Conservation (phyloP, 2,329 filamentous ascomycete genomes). For the Pseudocercospora fijiensis region DNA sequence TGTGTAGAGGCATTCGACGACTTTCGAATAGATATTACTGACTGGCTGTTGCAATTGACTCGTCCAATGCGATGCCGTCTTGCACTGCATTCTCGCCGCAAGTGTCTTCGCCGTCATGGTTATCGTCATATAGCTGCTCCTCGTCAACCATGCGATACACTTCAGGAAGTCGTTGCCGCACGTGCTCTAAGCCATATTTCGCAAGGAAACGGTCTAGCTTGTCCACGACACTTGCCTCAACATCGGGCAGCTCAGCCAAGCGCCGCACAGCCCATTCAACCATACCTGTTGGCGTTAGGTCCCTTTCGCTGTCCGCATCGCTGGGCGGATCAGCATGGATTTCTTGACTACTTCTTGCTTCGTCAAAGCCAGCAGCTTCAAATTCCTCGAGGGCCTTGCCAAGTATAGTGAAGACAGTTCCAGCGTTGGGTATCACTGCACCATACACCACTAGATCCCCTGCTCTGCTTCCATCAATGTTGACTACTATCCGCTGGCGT, state of each 20-base stretch:
- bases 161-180: slow-evolving; percentile 19
- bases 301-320: slow-evolving; percentile 2
- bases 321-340: not conserved
- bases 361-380: not conserved
- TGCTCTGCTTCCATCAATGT: not conserved
- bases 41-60: not conserved
- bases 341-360: not conserved
- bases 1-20: not conserved
- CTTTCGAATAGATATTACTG: not conserved
- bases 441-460: slow-evolving; percentile 25
- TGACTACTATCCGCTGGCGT: slow-evolving; percentile 18
- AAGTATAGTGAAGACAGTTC: slow-evolving; percentile 30
- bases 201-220: slow-evolving; percentile 16
- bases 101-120: not conserved
- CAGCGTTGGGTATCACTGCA: slow-evolving; percentile 24
- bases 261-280: slow-evolving; percentile 25
- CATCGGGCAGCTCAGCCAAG: slow-evolving; percentile 21
- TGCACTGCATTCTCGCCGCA: not conserved
- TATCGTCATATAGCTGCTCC: not conserved
- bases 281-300: slow-evolving; percentile 16
- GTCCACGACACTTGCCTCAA: slow-evolving; percentile 15
- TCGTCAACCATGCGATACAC: slow-evolving; percentile 10
- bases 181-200: slow-evolving; percentile 19
- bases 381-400: slow-evolving; percentile 25
- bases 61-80: not conserved